phyloP scores from a whole-genome alignment of 2,329 filamentous ascomycete genomes.

The Alternaria tenuissima region DNA sequence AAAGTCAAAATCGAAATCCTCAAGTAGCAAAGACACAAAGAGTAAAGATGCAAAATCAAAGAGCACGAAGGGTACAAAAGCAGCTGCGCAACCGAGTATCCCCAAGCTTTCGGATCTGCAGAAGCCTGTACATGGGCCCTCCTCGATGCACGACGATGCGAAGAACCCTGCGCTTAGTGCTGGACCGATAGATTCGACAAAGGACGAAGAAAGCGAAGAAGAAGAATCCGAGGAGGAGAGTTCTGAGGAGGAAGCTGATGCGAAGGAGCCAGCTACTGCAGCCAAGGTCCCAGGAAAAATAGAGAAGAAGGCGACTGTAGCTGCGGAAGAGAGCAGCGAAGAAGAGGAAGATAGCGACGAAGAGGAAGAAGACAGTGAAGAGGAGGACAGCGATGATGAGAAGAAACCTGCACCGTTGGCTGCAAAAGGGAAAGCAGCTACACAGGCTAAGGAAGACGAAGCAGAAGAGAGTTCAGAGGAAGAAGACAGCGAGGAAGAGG shows the following conservation, averaged over 20 bases:
- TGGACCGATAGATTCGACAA: slow-evolving; percentile 27
- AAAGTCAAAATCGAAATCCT: slow-evolving; percentile 13
- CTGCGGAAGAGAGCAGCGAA: background rate
- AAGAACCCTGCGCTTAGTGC: slow-evolving; percentile 34
- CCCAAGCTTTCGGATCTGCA: slow-evolving; percentile 29
- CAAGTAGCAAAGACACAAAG: slow-evolving; percentile 8
- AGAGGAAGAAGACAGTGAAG: slow-evolving; percentile 15
- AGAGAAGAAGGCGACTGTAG: background rate
- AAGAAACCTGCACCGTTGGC: slow-evolving; percentile 17
- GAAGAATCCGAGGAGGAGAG: slow-evolving; percentile 20
- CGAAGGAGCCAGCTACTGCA: background rate
- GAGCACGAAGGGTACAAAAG: slow-evolving; percentile 1
- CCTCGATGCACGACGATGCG: slow-evolving; percentile 37
- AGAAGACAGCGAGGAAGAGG: slow-evolving; percentile 17
- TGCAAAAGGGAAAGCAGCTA: background rate
- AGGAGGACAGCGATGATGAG: slow-evolving; percentile 19
- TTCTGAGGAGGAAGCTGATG: slow-evolving; percentile 10
- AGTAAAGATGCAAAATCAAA: background rate
- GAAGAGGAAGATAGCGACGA: slow-evolving; percentile 8
- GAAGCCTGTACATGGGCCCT: slow-evolving; percentile 33
- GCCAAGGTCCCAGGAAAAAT: background rate
- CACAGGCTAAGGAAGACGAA: slow-evolving; percentile 1
- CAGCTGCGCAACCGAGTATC: slow-evolving; percentile 5
- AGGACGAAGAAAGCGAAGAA: slow-evolving; percentile 14
- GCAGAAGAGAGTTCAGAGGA: slow-evolving; percentile 20